Evolutionary conservation across 202 grass and related monocot species (phyloP), one percentile per base, ranked within the genome.

Genomic region (Eragrostis tef): DNA sequence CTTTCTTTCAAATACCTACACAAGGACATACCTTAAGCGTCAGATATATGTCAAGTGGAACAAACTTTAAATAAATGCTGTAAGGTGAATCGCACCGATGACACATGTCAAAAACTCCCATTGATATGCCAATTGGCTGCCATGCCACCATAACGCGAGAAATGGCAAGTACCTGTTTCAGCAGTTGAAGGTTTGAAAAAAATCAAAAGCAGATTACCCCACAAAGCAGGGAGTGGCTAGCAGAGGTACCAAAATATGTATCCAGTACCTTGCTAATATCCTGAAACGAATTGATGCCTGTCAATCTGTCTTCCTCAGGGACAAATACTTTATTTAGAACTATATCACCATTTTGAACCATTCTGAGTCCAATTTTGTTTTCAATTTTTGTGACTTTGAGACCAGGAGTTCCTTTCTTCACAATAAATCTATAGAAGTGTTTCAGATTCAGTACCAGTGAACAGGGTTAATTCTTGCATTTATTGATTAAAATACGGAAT

Each of bases 341-440:
- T 89, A 98, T 98, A 74, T 98, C 95, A 47, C 88, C 92, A 93
- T 98, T 98, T 80, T 98, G 95, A 74, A 98, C 92, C 79, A 98
- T 98, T 86, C 95, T 90, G 57, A 94, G 90, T 69, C 95, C 95
- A 84, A 98, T 98, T 89, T 98, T 98, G 41, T 98, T 98, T 87
- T 94, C 88, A 43, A 98, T 94, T 81, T 98, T 98, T 78, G 95
- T 91, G 42, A 82, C 84, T 81, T 83, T 91, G 52, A 98, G 89
- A 85, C 95, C 95, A 52, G 90, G 73, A 51, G 87, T 43, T 72
- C 93, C 93, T 82, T 95, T 98, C 77, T 98, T 93, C 65, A 98
- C 80, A 83, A 98, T 98, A 89, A 98, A 98, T 85, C 92, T 98
- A 81, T 3, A 90, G 65, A 79, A 71, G 53, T 34, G 57, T 48